phyloP scores from a whole-genome alignment of 176 grass and related monocot species.

The Eleusine coracana region DNA sequence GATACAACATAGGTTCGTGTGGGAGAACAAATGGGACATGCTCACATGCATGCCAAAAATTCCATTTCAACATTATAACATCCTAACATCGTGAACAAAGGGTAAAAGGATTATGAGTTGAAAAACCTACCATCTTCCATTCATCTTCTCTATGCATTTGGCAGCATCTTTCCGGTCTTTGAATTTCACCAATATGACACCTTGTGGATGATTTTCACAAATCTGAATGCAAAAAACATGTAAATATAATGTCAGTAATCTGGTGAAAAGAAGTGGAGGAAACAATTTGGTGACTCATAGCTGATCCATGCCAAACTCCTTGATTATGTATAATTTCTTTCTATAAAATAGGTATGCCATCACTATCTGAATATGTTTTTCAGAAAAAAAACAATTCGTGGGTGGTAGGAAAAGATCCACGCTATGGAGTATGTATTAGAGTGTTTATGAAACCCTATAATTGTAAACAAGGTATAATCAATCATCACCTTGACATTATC shows the following conservation, averaged over 20 bases:
- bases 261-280: constrained; percentile 22
- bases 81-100: background rate
- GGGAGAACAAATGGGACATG: background rate
- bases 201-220: constrained; percentile 94
- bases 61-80: background rate
- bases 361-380: constrained; percentile 5
- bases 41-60: background rate
- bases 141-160: constrained; percentile 88
- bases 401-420: background rate
- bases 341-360: background rate
- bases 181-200: constrained; percentile 94
- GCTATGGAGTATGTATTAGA: background rate
- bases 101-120: background rate
- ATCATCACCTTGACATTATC: constrained; percentile 89
- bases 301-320: background rate
- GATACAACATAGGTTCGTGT: background rate
- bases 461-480: constrained; percentile 20
- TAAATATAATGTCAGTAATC: constrained; percentile 2
- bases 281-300: background rate
- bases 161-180: constrained; percentile 82
- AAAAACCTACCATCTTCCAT: constrained; percentile 86
- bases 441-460: background rate
- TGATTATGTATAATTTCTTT: background rate
- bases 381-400: background rate
- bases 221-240: constrained; percentile 64